Evolutionary conservation across 768 basidiomycete genomes (phyloP).

Genomic region (Boletus rufocinnamomeus): DNA sequence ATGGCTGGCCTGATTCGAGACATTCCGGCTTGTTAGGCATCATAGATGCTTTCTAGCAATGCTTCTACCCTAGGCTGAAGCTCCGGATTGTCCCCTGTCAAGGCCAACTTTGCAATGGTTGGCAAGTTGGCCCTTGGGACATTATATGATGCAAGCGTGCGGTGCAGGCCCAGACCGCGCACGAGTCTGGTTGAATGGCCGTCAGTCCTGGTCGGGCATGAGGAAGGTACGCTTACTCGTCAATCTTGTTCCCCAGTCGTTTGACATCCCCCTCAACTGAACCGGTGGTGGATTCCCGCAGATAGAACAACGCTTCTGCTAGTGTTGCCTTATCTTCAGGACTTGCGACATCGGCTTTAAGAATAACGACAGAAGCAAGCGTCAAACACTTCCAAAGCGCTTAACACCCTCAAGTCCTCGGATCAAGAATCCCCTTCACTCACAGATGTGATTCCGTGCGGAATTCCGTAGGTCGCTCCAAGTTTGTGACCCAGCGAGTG

Average conservation of each 20-base stretch:
- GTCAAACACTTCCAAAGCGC: slow-evolving; percentile 59
- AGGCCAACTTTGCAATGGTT: slow-evolving; percentile 45
- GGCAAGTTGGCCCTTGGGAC: slow-evolving; percentile 59
- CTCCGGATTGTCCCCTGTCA: slow-evolving; percentile 36
- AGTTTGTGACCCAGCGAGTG: slow-evolving; percentile 75
- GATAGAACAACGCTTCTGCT: slow-evolving; percentile 56
- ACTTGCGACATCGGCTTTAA: slow-evolving; percentile 59
- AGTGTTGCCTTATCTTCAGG: slow-evolving; percentile 64
- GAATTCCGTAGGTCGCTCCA: slow-evolving; percentile 72
- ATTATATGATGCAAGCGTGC: slow-evolving; percentile 58
- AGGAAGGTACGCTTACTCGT: slow-evolving; percentile 43
- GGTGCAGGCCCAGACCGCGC: slow-evolving; percentile 55
- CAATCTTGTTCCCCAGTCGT: slow-evolving; percentile 54
- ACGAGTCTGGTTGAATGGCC: slow-evolving; percentile 52
- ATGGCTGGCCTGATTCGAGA: background rate
- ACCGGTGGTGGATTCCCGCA: slow-evolving; percentile 61
- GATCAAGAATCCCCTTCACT: slow-evolving; percentile 23
- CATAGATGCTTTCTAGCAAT: slow-evolving; percentile 51
- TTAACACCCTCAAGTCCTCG: slow-evolving; percentile 5
- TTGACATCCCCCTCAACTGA: slow-evolving; percentile 63
- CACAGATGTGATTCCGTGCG: slow-evolving; percentile 85
- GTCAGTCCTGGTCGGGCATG: slow-evolving; percentile 10
- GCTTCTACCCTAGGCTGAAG: slow-evolving; percentile 44
- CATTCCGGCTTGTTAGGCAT: background rate
- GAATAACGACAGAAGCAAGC: slow-evolving; percentile 59